Evolutionary conservation across 768 basidiomycete species (phyloP).

Genomic region (Lactarius tabidus): DNA sequence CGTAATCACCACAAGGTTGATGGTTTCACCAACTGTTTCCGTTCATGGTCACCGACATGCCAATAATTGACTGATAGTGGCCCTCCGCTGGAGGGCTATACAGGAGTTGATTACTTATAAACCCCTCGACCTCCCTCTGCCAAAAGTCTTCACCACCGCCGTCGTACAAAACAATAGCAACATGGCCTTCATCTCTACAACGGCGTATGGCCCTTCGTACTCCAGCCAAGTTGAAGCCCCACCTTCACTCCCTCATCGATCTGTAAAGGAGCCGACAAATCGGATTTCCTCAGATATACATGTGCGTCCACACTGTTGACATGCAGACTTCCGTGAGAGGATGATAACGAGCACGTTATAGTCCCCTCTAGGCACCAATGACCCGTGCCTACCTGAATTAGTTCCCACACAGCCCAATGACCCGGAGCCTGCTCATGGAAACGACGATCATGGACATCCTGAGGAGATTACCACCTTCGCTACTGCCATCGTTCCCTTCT

Average conservation of each 20-base stretch:
- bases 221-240: not conserved
- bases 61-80: not conserved
- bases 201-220: not conserved
- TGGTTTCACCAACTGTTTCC: no score
- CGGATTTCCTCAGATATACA: not conserved
- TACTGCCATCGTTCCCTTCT: not conserved
- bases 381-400: not conserved
- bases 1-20: not conserved
- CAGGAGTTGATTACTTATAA: not conserved
- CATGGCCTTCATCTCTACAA: not conserved
- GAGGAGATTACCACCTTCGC: not conserved
- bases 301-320: no score
- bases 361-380: not conserved
- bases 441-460: not conserved
- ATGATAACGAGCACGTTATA: not conserved
- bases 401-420: not conserved
- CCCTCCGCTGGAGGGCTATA: not conserved
- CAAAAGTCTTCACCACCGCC: not conserved
- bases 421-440: not conserved
- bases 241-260: not conserved
- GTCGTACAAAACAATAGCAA: not conserved
- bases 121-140: not conserved
- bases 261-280: not conserved
- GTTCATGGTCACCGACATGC: no score
- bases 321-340: not conserved